Evolutionary conservation across 1,284 basidiomycete genomes (phyloP), one percentile per base, ranked within the genome.

Genomic region (Cutaneotrichosporon sp.): DNA sequence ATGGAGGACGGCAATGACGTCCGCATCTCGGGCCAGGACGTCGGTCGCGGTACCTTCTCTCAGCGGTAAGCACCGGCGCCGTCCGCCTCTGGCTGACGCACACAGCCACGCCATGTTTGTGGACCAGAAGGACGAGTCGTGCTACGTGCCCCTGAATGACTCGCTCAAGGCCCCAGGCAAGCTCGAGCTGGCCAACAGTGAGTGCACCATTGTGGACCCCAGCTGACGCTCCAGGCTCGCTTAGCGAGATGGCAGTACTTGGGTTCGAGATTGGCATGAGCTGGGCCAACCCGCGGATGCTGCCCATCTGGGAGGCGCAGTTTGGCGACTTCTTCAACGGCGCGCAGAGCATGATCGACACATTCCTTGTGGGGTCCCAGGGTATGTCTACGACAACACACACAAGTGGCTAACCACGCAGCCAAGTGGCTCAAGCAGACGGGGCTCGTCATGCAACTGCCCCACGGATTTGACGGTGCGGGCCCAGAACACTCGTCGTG

Each of bases 351-450:
- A 85, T 90, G 55, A 87, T 93, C 58, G 90, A 93, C 66, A 90
- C 87, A 0, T 93, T 89, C 71, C 79, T 93, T 26, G 80, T 85
- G 1, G 90, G 87, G 1, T 80, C 85, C 14, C 87, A 92, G 75
- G 86, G 88, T 88, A 64, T 59, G 84, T 73, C 13, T n/a, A n/a
- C n/a, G n/a, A n/a, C n/a, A n/a, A n/a, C n/a, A n/a, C n/a, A n/a
- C n/a, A n/a, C n/a, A n/a, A n/a, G n/a, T 22, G 14, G 34, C 44
- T 46, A 46, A 49, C 48, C 58, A 36, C 26, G 26, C 59, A 90
- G 88, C 88, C 4, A 96, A 96, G 78, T 96, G 91, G 91, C 75
- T 91, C 54, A 90, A 86, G 70, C 89, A 94, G 75, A 92, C 88
- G 59, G 91, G 88, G 1, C 80, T 94, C 36, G 86, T 91, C 4